These are phyloP conservation scores for Fistulifera pelliculosa DNA, from an alignment of 108 stramenopile genomes.

Conservation along the genomic window DNA sequence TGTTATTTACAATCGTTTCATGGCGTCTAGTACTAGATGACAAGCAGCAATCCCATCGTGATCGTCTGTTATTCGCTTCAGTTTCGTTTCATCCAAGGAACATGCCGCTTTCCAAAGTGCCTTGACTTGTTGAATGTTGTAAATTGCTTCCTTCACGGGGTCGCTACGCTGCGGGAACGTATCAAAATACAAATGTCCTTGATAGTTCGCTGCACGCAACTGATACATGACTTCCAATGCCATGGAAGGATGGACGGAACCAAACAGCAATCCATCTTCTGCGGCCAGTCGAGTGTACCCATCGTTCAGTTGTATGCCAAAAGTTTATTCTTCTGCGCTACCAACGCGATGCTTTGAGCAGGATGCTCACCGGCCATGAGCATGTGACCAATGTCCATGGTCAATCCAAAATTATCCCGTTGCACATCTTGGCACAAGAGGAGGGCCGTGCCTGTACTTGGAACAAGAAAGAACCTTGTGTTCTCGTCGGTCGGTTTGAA, in stretches of 20 bases:
- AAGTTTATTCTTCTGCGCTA: conserved; percentile 46
- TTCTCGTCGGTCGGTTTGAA: conserved; percentile 89
- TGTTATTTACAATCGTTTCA: no score
- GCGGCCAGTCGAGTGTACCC: conserved; percentile 77
- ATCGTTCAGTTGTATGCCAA: conserved; percentile 81
- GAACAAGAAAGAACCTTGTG: conserved; percentile 80
- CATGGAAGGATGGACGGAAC: conserved; percentile 69
- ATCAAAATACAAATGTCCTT: conserved; percentile 84
- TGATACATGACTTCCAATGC: conserved; percentile 81
- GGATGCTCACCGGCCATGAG: conserved; percentile 83
- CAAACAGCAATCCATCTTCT: conserved; percentile 87
- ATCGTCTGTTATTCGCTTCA: conserved; percentile 32
- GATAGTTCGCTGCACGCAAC: conserved; percentile 45
- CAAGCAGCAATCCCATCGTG: conserved; percentile 74
- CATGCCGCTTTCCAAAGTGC: conserved; percentile 54
- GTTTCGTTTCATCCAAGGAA: conserved; percentile 21
- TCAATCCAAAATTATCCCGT: conserved; percentile 75
- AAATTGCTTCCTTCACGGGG: conserved; percentile 72
- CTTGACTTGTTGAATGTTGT: conserved; percentile 69
- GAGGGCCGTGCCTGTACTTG: conserved; percentile 76
- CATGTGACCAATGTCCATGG: conserved; percentile 83
- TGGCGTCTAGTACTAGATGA: conserved; percentile 22
- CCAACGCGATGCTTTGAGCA: conserved; percentile 75
- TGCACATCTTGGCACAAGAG: conserved; percentile 64
- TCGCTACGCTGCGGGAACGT: conserved; percentile 83